Conservation (phyloP, 495 filamentous ascomycete genomes). For the Melanomma pulvis-pyrius region DNA sequence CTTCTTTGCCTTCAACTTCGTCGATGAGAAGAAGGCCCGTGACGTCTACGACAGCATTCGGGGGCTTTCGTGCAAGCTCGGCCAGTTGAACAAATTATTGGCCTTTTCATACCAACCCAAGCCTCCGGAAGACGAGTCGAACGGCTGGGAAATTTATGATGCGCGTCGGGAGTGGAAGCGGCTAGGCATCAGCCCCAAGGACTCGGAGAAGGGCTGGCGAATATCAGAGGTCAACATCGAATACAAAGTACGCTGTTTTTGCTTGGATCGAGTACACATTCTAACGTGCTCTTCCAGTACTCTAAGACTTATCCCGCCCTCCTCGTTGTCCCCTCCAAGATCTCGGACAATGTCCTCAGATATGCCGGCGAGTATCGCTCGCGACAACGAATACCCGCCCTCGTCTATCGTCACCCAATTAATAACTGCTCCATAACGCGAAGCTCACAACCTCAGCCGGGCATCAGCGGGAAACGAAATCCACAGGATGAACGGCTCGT, state of each 20-base stretch:
- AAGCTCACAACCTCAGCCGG: conserved; percentile 90
- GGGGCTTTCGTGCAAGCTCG: conserved; percentile 76
- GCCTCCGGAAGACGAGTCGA: conserved; percentile 69
- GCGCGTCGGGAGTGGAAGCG: conserved; percentile 76
- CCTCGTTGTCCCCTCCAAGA: conserved; percentile 78
- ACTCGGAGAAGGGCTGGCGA: conserved; percentile 77
- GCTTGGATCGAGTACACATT: conserved; percentile 4
- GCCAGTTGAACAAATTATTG: conserved; percentile 85
- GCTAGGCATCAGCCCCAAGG: conserved; percentile 78
- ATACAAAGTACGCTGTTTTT: conserved; percentile 60
- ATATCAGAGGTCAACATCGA: conserved; percentile 87
- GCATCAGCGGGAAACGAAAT: conserved; percentile 83
- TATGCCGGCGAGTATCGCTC: conserved; percentile 91
- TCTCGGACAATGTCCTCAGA: conserved; percentile 95
- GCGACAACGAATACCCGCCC: conserved; percentile 78
- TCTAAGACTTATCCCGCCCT: conserved; percentile 93
- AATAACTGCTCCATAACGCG: conserved; percentile 97
- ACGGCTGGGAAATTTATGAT: conserved; percentile 90
- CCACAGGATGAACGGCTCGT: conserved; percentile 96
- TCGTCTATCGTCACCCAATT: conserved; percentile 91
- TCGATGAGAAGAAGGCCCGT: conserved; percentile 68
- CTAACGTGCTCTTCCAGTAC: conserved; percentile 59
- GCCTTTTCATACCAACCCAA: conserved; percentile 84
- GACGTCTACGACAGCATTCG: conserved; percentile 91
- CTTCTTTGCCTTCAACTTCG: conserved; percentile 89